A percentile compares a stretch with the other conserved stretches of the same genome.
Conservation (phyloP, 768 basidiomycete species). For the Dendrothele bispora region DNA sequence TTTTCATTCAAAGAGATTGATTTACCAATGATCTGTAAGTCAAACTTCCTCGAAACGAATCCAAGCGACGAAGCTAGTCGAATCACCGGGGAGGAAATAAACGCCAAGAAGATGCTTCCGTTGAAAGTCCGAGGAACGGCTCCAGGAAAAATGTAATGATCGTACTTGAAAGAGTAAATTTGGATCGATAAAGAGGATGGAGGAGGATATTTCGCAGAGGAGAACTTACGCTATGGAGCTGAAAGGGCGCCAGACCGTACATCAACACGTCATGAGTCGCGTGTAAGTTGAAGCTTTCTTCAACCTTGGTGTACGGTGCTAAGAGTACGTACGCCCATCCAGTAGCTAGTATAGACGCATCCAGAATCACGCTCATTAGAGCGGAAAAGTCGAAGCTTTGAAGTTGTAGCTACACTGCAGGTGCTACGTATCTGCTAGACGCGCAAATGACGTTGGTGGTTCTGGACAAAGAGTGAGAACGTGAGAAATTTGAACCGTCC, state of each 20-base stretch:
- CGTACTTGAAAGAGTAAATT: conserved; percentile 57
- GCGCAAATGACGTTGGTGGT: too few relatives aligned
- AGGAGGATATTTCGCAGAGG: too few relatives aligned
- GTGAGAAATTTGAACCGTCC: too few relatives aligned
- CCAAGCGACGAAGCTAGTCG: conserved; percentile 40
- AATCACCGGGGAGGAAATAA: conserved; percentile 50
- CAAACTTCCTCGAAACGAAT: conserved; percentile 53
- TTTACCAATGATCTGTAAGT: conserved; percentile 68
- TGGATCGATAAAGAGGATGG: not conserved
- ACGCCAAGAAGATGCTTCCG: conserved; percentile 71
- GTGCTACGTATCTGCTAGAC: too few relatives aligned
- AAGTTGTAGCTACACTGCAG: too few relatives aligned
- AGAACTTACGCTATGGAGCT: conserved; percentile 52
- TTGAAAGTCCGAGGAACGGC: conserved; percentile 88
- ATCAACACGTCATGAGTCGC: conserved; percentile 85
- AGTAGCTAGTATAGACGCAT: conserved; percentile 48
- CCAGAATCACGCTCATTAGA: conserved; percentile 44
- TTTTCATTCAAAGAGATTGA: not conserved
- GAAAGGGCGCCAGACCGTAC: conserved; percentile 55
- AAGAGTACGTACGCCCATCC: conserved; percentile 71
- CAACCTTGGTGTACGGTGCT: conserved; percentile 93
- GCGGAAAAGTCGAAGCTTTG: too few relatives aligned
- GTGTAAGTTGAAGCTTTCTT: conserved; percentile 96
- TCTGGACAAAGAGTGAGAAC: too few relatives aligned
- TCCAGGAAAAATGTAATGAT: conserved; percentile 87